Base-by-base conservation (phyloP, 768 basidiomycete genomes). In the Agrocybe praecox region DNA sequence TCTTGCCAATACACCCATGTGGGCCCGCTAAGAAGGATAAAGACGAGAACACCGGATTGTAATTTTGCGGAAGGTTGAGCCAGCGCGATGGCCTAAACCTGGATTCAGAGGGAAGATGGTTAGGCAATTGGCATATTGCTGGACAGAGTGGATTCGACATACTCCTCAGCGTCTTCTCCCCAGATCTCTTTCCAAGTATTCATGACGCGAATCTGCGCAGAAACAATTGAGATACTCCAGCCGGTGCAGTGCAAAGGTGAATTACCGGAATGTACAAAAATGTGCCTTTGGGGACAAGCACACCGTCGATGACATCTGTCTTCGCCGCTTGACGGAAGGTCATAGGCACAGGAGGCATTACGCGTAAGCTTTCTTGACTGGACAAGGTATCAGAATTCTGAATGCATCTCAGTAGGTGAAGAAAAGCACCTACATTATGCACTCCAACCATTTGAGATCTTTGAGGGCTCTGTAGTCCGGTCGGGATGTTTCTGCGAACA, bases 151-250 rank as follows among this genome's bases (percentile, higher is more conserved):
- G 9, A 29, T 29, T 9, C 26, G 24, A 53, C 72, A 26, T 65
- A 79, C 77, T 78, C 76, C 60, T 80, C 78, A 2, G 80, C 80
- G 55, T 84, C 79, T 46, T 74, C 73, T 14, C 81, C 81, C 81
- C 80, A 84, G 11, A 80, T 58, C 12, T 69, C 73, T 51, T 76
- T 77, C 73, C 76, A 80, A 1, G 79, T 81, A 58, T 84, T 84
- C 44, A 81, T 67, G 5, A 76, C 77, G 33, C 79, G 76, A 50
- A 82, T 81, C 80, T 83, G 19, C 29, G 7, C 23, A 32, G 12
- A 22, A 48, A 48, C 1, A 12, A 36, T 56, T 24, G 23, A 3
- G 14, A 6, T 23, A 21, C 32, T 46, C 6, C n/a, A 34, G 0
- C 33, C 1, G 40, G 6, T 52, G 15, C 19, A 56, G 40, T 17